Base-by-base conservation (phyloP, 2,329 filamentous ascomycete genomes). In the Xylaria sp. region DNA sequence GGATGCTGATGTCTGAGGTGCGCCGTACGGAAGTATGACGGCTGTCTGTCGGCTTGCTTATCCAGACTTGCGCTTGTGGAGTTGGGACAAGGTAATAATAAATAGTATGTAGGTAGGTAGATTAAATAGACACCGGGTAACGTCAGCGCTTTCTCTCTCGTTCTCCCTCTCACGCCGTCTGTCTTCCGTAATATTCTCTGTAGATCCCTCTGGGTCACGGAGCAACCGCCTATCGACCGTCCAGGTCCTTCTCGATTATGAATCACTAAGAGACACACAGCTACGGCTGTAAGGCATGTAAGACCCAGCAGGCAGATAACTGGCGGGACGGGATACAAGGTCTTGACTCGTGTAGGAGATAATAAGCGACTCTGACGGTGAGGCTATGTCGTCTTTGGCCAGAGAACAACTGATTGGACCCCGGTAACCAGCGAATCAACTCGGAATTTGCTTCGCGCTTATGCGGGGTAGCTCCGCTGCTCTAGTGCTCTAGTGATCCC, bases 391-490 rank as follows among this genome's bases (percentile, higher is more conserved):
- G 24, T 32, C 50, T 50, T 17, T 32, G 45, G 63, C 55, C 27
- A 55, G 39, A 24, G 36, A 45, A 32, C 19, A 12, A 59, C 19
- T 62, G 62, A 66, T 59, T 58, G 55, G 62, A 27, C 12, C 51
- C 27, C 45, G 7, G 14, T 32, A 42, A 27, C 19, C 12, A 36
- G 55, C 42, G 21, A 51, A 34, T 58, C 57, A 61, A 61, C 47
- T 36, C 51, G 51, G 53, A 42, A 50, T 50, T 47, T 4, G 51
- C 57, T 57, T 65, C 39, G 51, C 61, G 64, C 64, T 64, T 69
- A 69, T 67, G 68, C 65, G 55, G 56, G 56, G 19, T 47, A 12
- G 8, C 2, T 61, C 53, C 47, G 63, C 58, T 39, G 57, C 48
- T 53, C 21, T 48, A 9, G 11, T 36, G n/a, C n/a, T n/a, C 24